A percentile compares a stretch with the other conserved stretches of the same genome.
Conservation (phyloP, 176 grass and related monocot species). For the Thinopyrum elongatum region DNA sequence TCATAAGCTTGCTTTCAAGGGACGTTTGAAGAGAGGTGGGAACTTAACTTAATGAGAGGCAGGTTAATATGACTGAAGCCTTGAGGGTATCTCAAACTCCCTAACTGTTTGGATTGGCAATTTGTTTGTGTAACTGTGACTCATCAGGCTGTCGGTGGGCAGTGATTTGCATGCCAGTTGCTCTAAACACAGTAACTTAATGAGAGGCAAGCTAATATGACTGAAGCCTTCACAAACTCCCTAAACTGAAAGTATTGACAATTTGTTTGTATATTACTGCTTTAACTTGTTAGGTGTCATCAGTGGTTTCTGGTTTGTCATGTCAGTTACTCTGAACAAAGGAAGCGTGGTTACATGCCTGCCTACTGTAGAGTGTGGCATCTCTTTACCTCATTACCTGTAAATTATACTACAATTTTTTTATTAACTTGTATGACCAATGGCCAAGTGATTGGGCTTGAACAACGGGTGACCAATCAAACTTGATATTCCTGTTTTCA, state of each 20-base stretch:
- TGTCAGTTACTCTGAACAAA: background rate
- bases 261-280: background rate
- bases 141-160: no score
- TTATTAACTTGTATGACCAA: background rate
- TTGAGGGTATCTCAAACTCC: no score
- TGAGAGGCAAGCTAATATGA: background rate
- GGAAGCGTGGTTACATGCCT: background rate
- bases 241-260: background rate
- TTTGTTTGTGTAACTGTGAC: no score
- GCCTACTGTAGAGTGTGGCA: background rate
- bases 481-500: background rate
- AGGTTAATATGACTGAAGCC: background rate
- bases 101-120: no score
- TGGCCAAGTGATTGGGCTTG: slow-evolving; percentile 1
- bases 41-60: no score
- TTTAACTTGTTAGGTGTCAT: background rate
- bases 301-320: background rate
- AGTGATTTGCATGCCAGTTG: no score
- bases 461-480: background rate
- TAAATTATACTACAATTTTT: slow-evolving; percentile 5
- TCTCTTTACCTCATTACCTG: background rate
- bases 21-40: background rate
- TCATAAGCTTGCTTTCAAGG: background rate
- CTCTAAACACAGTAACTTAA: background rate
- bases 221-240: background rate